Base-by-base conservation (phyloP, 306 rosid species). In the Medicago ruthenica region DNA sequence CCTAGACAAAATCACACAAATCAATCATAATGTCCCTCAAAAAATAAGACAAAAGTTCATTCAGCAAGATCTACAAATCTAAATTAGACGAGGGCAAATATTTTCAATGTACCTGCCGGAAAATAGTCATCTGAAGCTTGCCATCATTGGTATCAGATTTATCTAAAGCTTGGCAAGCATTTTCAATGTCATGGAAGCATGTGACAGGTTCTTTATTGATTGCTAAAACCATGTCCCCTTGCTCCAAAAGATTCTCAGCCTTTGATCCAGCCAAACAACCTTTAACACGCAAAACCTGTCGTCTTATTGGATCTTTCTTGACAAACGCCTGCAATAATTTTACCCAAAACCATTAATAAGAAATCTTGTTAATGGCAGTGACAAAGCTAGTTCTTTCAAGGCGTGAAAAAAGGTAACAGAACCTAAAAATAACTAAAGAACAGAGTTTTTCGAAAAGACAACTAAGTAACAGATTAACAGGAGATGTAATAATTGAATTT, bases 161-260 rank as follows among this genome's bases (percentile, higher is more conserved):
- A 80, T 88, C 96, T 78, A 92, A 69, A 74, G 89, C 91, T 85
- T 87, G 96, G 74, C 96, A 95, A 48, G 90, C 91, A 86, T 83
- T 83, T 87, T 95, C 98, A 61, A 95, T 83, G 82, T 92, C 98
- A 64, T 41, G 82, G 83, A 92, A 92, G 81, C 97, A 89, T 72
- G 98, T 95, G 75, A 95, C 93, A 58, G 98, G 97, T 82, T 87
- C 96, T 85, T 92, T 95, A 83, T 95, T 85, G 79, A 95, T 90
- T 53, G 97, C 97, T 83, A 95, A 85, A 51, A 95, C 88, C 98
- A 95, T 95, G 80, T 95, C 98, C 76, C 96, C 98, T 86, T 95
- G 98, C 71, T 95, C 98, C 78, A 95, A 86, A 74, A 85, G 85
- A 72, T 86, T 92, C 76, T 92, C 96, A 22, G 98, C 97, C 82